Base-by-base conservation (phyloP, 495 filamentous ascomycete genomes). In the Trichoderma orchidacearum region DNA sequence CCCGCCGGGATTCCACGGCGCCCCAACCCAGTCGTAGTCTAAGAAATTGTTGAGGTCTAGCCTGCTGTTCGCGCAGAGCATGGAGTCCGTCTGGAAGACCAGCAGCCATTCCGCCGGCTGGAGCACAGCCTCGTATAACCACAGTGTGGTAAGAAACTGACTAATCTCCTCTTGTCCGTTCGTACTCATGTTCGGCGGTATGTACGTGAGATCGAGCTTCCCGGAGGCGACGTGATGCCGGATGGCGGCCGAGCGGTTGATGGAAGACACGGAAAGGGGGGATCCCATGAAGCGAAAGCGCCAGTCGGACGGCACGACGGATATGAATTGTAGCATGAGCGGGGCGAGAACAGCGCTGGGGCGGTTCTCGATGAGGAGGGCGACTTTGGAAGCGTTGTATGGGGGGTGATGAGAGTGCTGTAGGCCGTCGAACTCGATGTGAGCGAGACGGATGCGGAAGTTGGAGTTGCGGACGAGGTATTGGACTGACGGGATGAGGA, bases 201-300 rank as follows among this genome's bases (percentile, higher is more conserved):
- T 73, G 56, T 67, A 67, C 0, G 66, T 70, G 13, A 79, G 63
- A 41, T 76, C 72, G 3, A 79, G 63, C 59, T 78, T 79, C 5
- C 75, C 75, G 7, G 58, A 57, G 0, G 31, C 51, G 29, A 72
- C 71, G 0, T 70, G 66, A 31, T 62, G 59, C 9, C 66, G 66
- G 55, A 78, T 68, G 13, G 73, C 68, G 3, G 66, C 61, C 30
- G 64, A 69, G 53, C 51, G 50, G 60, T 72, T 74, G 54, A 78
- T 36, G 56, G 60, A 61, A 9, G 58, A 58, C 15, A 78, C 71
- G 28, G 64, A 69, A 17, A 67, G 66, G 8, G 58, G 9, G 12
- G 68, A 71, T 38, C 75, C 75, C 68, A 77, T 74, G 67, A 77
- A 78, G 29, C 70, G 66, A 64, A 78, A 77, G n/a, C 69, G 70